phyloP scores from a whole-genome alignment of 768 basidiomycete species.

The Suillus plorans region DNA sequence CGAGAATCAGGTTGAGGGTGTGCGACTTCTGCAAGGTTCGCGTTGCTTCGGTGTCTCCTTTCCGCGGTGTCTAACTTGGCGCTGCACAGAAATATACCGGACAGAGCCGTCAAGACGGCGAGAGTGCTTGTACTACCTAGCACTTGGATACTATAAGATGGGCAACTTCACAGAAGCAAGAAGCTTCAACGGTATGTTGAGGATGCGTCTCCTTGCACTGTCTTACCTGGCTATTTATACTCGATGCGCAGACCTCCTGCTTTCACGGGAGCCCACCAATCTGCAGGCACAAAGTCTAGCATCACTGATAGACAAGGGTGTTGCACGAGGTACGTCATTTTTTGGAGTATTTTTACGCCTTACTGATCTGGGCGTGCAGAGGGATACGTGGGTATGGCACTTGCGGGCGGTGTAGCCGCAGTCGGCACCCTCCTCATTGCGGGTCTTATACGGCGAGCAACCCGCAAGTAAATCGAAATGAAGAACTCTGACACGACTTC shows the following conservation, averaged over 20 bases:
- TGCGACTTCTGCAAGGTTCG: constrained; percentile 84
- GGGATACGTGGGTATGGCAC: constrained; percentile 98
- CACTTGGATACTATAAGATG: constrained; percentile 96
- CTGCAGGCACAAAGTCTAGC: constrained; percentile 87
- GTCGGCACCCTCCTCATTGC: constrained; percentile 74
- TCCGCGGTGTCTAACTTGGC: constrained; percentile 9
- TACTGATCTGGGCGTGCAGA: constrained; percentile 46
- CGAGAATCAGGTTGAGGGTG: constrained; percentile 90
- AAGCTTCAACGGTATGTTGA: constrained; percentile 81
- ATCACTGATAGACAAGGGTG: constrained; percentile 82
- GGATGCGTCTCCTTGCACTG: not conserved
- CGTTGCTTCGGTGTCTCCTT: constrained; percentile 11
- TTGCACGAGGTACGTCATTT: constrained; percentile 65
- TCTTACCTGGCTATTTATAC: constrained; percentile 6
- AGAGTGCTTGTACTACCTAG: constrained; percentile 96
- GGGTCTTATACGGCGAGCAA: constrained; percentile 81
- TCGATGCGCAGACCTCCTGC: constrained; percentile 60
- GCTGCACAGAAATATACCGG: constrained; percentile 79
- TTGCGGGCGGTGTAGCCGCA: constrained; percentile 89
- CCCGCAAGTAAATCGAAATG: constrained; percentile 38
- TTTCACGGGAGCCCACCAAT: constrained; percentile 92
- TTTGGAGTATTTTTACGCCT: not conserved
- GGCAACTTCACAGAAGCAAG: constrained; percentile 90
- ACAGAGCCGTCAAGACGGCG: constrained; percentile 81
- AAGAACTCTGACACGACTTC: constrained; percentile 16